These are phyloP conservation scores for Lentinula aciculospora DNA, from an alignment of 768 basidiomycete species.

Conservation along the genomic window DNA sequence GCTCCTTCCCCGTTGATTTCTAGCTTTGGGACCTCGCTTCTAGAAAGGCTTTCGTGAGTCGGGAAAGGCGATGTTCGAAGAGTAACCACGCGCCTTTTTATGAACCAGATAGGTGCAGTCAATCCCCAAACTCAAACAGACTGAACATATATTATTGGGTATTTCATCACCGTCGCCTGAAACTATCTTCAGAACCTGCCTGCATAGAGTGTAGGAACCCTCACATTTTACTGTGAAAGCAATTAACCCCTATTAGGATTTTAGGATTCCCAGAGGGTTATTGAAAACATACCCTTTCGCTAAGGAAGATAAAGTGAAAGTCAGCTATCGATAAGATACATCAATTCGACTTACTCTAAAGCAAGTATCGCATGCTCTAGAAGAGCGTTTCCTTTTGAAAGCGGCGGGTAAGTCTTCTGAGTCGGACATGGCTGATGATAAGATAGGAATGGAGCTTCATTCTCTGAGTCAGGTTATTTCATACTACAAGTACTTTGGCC, in stretches of 20 bases:
- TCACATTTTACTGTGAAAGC: background rate
- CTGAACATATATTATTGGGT: constrained; percentile 5
- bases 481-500: background rate
- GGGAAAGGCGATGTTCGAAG: background rate
- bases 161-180: constrained; percentile 2
- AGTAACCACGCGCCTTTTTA: background rate
- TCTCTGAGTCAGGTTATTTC: background rate
- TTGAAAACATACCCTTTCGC: background rate
- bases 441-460: background rate
- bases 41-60: background rate
- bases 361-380: constrained; percentile 1
- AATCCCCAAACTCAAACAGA: constrained; percentile 1
- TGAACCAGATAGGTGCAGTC: background rate
- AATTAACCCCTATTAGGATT: no score
- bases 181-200: background rate
- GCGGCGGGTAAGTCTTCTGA: background rate
- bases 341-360: background rate
- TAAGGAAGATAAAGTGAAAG: background rate
- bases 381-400: background rate
- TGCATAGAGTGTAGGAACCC: background rate
- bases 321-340: background rate
- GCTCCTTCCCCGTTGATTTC: background rate
- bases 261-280: no score
- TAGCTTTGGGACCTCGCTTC: constrained; percentile 5
- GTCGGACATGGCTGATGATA: background rate